These are phyloP conservation scores for Xylaria sp. DNA, from an alignment of 2,329 filamentous ascomycete species.

Conservation along the genomic window DNA sequence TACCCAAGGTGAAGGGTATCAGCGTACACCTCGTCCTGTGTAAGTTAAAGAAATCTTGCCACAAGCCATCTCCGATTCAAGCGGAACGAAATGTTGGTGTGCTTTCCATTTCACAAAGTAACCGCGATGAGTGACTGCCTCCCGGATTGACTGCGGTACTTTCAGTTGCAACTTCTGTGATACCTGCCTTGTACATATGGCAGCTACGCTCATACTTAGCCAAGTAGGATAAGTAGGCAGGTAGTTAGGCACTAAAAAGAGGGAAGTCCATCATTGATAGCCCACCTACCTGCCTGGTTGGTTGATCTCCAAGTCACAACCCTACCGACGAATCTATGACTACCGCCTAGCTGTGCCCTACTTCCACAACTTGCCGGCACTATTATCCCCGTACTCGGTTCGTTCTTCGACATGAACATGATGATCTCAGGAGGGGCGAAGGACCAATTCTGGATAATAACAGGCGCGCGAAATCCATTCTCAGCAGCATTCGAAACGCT, in stretches of 20 bases:
- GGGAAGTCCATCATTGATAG: no score
- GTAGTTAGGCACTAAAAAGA: background rate
- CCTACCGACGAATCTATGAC: background rate
- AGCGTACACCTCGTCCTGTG: background rate
- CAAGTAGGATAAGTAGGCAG: background rate
- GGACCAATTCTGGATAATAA: no score
- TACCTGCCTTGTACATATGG: background rate
- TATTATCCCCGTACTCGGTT: background rate
- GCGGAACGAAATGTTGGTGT: background rate
- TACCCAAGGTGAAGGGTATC: background rate
- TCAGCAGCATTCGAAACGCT: no score
- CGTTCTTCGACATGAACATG: background rate
- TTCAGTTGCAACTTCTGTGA: background rate
- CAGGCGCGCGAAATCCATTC: no score
- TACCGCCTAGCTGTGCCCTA: background rate
- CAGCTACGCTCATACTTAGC: background rate
- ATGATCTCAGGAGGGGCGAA: no score
- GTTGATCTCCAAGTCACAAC: background rate
- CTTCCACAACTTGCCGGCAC: background rate
- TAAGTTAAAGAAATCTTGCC: background rate
- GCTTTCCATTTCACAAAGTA: slow-evolving; percentile 1
- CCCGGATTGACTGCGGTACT: background rate
- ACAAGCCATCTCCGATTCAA: background rate
- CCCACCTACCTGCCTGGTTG: background rate
- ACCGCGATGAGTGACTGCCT: background rate